These are phyloP conservation scores for Candida loeiensis DNA, from an alignment of 805 yeast genomes.

Conservation along the genomic window DNA sequence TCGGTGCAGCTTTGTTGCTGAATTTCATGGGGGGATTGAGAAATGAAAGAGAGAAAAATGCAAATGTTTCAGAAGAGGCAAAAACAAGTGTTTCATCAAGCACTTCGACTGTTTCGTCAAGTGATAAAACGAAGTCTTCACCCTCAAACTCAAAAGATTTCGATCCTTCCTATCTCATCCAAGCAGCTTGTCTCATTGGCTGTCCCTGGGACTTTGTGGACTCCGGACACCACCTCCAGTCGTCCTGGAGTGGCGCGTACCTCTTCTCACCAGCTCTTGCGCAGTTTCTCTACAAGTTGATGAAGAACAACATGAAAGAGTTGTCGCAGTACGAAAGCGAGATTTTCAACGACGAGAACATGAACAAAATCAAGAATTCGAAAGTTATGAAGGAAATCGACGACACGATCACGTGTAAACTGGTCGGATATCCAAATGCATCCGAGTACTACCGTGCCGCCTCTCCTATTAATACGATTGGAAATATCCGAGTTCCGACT, in stretches of 20 bases:
- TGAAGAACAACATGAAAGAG: slow-evolving; percentile 34
- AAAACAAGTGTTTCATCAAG: too few species aligned
- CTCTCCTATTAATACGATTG: slow-evolving; percentile 52
- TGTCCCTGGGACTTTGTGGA: slow-evolving; percentile 75
- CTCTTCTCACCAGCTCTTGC: slow-evolving; percentile 33
- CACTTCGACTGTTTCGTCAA: too few species aligned
- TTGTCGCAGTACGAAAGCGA: slow-evolving; percentile 27
- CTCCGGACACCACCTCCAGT: slow-evolving; percentile 43
- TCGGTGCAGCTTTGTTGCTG: slow-evolving; percentile 70
- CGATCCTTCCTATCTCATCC: slow-evolving; percentile 29
- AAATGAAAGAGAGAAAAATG: slow-evolving; percentile 3
- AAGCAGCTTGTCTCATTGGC: slow-evolving; percentile 53
- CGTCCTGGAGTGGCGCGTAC: slow-evolving; percentile 32
- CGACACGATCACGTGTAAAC: slow-evolving; percentile 56
- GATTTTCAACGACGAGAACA: slow-evolving; percentile 22
- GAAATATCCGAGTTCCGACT: slow-evolving; percentile 57
- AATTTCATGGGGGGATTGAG: slow-evolving; percentile 61
- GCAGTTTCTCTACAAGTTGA: slow-evolving; percentile 28
- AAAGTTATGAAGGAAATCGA: slow-evolving; percentile 57
- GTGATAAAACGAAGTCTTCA: too few species aligned
- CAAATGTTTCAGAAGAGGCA: neutral
- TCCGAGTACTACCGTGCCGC: slow-evolving; percentile 63
- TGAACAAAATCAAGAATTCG: slow-evolving; percentile 16
- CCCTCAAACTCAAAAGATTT: too few species aligned
- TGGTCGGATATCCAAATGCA: slow-evolving; percentile 63